phyloP scores from a whole-genome alignment of 345 rosid species.

The Citropsis articulata region DNA sequence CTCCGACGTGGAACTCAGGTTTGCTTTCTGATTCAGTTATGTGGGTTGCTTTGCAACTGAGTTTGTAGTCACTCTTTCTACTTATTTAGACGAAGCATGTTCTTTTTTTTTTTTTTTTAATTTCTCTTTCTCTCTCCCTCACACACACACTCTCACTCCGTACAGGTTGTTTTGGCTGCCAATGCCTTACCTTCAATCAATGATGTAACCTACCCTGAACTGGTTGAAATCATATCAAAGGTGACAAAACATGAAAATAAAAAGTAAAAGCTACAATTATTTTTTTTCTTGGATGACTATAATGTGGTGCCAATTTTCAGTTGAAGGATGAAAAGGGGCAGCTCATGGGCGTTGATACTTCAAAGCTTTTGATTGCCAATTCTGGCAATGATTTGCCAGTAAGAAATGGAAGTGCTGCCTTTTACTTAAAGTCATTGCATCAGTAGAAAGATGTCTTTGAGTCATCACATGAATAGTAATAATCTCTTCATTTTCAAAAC shows the following conservation, averaged over 20 bases:
- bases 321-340: conserved; percentile 83
- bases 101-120: too few relatives aligned
- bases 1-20: conserved; percentile 89
- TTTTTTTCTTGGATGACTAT: conserved; percentile 24
- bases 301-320: conserved; percentile 39
- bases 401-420: conserved; percentile 28
- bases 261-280: not conserved
- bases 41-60: not conserved
- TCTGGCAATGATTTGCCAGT: conserved; percentile 98
- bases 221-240: conserved; percentile 79
- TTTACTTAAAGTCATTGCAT: not conserved
- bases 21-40: conserved; percentile 13
- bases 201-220: conserved; percentile 85
- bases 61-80: conserved; percentile 1
- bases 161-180: conserved; percentile 95
- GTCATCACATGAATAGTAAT: not conserved
- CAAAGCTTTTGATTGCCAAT: conserved; percentile 82
- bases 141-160: not conserved
- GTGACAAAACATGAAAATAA: conserved; percentile 29
- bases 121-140: not conserved
- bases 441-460: not conserved
- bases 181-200: conserved; percentile 97
- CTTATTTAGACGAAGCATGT: not conserved
- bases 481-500: not conserved
- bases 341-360: conserved; percentile 74